phyloP scores from a whole-genome alignment of 352 stramenopile species.

The Phytophthora pisi region DNA sequence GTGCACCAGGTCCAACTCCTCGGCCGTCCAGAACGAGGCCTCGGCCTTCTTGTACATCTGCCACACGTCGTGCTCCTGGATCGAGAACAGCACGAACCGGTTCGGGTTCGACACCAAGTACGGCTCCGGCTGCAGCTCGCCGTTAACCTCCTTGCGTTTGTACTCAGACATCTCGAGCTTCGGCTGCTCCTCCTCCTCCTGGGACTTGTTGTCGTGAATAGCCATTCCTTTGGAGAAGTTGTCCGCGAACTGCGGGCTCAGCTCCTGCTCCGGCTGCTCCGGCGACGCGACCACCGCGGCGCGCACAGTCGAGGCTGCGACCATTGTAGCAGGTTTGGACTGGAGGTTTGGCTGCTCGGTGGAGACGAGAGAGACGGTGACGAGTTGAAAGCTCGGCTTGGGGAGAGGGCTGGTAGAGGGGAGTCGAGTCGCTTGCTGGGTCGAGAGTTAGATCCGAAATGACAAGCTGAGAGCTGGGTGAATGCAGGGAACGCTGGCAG shows the following conservation, averaged over 20 bases:
- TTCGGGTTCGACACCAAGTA: slow-evolving; percentile 96
- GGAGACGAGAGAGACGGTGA: too few species aligned
- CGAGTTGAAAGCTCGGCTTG: too few species aligned
- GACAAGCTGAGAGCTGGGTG: too few species aligned
- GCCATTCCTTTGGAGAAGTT: slow-evolving; percentile 21
- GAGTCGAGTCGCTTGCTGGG: too few species aligned
- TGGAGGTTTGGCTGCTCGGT: too few species aligned
- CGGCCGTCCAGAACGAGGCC: slow-evolving; percentile 98
- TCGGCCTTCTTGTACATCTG: slow-evolving; percentile 99
- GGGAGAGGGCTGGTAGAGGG: too few species aligned
- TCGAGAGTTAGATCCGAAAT: too few species aligned
- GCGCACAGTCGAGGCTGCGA: slow-evolving; percentile 36
- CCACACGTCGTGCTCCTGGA: slow-evolving; percentile 97
- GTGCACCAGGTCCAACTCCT: slow-evolving; percentile 97
- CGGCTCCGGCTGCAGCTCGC: slow-evolving; percentile 89
- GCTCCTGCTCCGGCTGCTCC: slow-evolving; percentile 39
- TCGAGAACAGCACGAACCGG: slow-evolving; percentile 98
- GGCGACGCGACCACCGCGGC: slow-evolving; percentile 14
- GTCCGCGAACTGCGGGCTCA: slow-evolving; percentile 29
- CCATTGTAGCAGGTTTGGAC: slow-evolving; percentile 31
- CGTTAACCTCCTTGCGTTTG: slow-evolving; percentile 87
- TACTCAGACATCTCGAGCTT: slow-evolving; percentile 74
- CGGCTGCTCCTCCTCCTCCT: slow-evolving; percentile 16
- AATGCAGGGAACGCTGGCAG: too few species aligned
- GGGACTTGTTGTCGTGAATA: slow-evolving; percentile 31